Percentiles rank a stretch among this genome's conserved stretches.
Conservation (phyloP, 805 yeast genomes). For the Ascoidea asiatica region DNA sequence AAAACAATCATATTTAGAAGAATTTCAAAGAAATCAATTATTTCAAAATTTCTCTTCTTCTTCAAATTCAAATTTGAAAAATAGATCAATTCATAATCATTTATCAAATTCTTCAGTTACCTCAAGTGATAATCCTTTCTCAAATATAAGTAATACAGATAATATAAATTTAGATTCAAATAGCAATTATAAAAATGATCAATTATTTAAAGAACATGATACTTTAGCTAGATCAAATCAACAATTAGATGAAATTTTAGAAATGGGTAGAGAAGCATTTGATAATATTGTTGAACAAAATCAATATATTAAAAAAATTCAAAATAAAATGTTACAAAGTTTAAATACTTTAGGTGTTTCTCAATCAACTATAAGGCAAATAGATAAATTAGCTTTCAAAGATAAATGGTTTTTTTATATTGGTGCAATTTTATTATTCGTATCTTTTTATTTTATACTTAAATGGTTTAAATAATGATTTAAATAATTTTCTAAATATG, state of each 20-base stretch:
- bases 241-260: conserved; percentile 80
- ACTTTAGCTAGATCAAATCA: conserved; percentile 56
- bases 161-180: conserved; percentile 32
- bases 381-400: conserved; percentile 70
- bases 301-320: conserved; percentile 50
- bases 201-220: conserved; percentile 55
- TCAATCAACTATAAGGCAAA: conserved; percentile 63
- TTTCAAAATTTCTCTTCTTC: conserved; percentile 23
- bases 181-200: conserved; percentile 34
- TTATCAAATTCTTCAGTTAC: conserved; percentile 1
- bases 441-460: conserved; percentile 53
- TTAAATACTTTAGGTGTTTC: conserved; percentile 80
- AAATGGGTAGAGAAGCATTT: conserved; percentile 75
- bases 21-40: conserved; percentile 28
- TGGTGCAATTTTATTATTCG: conserved; percentile 47
- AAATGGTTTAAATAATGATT: conserved; percentile 40
- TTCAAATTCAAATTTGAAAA: not conserved
- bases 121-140: conserved; percentile 11
- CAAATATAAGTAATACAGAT: conserved; percentile 17
- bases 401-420: conserved; percentile 83
- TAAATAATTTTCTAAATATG: no score
- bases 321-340: conserved; percentile 48
- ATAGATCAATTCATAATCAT: conserved; percentile 2
- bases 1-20: conserved; percentile 22
- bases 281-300: conserved; percentile 82